phyloP scores from a whole-genome alignment of 208 protist genomes.

The Trypanosoma brucei region DNA sequence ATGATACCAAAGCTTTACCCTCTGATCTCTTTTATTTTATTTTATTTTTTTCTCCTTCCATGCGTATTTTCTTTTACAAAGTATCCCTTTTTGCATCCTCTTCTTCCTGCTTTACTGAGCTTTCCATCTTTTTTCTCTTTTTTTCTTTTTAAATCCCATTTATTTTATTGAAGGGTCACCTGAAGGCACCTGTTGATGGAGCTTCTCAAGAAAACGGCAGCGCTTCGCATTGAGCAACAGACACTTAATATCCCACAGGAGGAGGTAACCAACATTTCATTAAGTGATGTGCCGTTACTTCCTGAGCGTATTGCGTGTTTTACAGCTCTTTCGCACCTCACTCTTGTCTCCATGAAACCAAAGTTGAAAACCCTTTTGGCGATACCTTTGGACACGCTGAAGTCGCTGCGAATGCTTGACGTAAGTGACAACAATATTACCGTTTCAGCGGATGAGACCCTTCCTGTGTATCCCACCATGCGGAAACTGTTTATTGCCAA shows the following conservation, averaged over 20 bases:
- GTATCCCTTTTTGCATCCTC: not conserved
- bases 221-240: conserved; percentile 65
- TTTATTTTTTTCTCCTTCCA: conserved; percentile 5
- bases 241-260: conserved; percentile 37
- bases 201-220: conserved; percentile 61
- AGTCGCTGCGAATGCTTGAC: conserved; percentile 54
- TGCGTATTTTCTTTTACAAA: not conserved
- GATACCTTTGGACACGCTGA: conserved; percentile 29
- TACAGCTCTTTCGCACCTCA: conserved; percentile 45
- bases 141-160: not conserved
- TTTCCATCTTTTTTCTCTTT: not conserved
- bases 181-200: conserved; percentile 43
- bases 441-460: conserved; percentile 15
- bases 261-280: conserved; percentile 52
- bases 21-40: conserved; percentile 13
- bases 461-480: conserved; percentile 26
- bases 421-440: conserved; percentile 82
- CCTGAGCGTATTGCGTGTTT: conserved; percentile 45
- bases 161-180: not conserved
- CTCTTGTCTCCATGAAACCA: conserved; percentile 66
- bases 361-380: conserved; percentile 28
- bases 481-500: conserved; percentile 62
- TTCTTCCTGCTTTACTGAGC: not conserved
- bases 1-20: not conserved
- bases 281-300: conserved; percentile 56